These are phyloP conservation scores for Plantago coronopus DNA, from an alignment of 305 asterid genomes.

Conservation along the genomic window DNA sequence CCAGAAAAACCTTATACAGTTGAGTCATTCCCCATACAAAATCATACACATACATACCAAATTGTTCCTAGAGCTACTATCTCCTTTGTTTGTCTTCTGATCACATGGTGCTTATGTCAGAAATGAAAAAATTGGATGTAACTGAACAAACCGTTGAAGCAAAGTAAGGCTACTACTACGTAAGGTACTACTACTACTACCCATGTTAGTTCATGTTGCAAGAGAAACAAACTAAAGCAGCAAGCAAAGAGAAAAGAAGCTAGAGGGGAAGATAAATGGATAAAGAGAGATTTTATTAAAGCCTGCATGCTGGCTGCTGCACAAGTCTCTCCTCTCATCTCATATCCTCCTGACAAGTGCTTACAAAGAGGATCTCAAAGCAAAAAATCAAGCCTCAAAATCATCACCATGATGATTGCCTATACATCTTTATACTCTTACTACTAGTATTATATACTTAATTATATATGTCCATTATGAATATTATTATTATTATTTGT, in stretches of 20 bases:
- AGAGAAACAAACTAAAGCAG: not conserved
- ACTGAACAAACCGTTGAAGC: slow-evolving; percentile 8
- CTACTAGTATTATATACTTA: no score
- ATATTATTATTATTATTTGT: no score
- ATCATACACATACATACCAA: slow-evolving; percentile 12
- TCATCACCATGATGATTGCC: slow-evolving; percentile 16
- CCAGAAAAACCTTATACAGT: no score
- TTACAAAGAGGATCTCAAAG: slow-evolving; percentile 11
- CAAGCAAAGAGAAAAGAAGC: not conserved
- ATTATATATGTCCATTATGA: no score
- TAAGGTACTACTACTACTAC: no score
- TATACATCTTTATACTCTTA: not conserved
- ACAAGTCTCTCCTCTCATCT: no score
- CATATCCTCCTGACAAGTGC: not conserved
- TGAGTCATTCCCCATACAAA: slow-evolving; percentile 25
- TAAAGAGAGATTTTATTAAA: slow-evolving; percentile 7
- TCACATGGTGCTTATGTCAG: slow-evolving; percentile 4
- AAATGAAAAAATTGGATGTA: slow-evolving; percentile 1
- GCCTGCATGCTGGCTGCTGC: slow-evolving; percentile 1
- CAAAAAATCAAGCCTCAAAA: slow-evolving; percentile 8
- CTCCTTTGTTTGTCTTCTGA: no score
- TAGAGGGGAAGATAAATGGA: not conserved
- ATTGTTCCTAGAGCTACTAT: not conserved
- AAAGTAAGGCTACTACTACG: not conserved
- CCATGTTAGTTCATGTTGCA: slow-evolving; percentile 3